phyloP scores from a whole-genome alignment of 148 eudicot genomes.

The Vaccinium myrtillus region DNA sequence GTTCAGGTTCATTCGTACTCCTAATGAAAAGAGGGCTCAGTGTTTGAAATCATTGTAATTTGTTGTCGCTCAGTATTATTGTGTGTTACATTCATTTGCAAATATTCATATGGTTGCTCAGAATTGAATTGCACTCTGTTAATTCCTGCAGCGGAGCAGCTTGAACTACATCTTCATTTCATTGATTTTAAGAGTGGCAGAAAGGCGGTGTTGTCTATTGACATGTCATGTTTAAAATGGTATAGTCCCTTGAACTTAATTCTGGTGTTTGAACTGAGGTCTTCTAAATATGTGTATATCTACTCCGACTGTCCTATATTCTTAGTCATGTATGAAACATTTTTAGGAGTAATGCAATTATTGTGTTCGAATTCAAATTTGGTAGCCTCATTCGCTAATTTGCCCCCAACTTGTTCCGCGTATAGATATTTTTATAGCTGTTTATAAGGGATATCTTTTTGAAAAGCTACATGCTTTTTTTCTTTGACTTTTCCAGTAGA shows the following conservation, averaged over 20 bases:
- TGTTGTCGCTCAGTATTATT: not conserved
- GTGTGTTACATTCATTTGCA: not conserved
- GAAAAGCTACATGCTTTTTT: not conserved
- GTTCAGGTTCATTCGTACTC: not conserved
- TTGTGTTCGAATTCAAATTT: not conserved
- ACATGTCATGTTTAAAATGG: slow-evolving; percentile 73
- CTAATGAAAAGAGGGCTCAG: not conserved
- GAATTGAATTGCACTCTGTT: not conserved
- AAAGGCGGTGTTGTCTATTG: slow-evolving; percentile 52
- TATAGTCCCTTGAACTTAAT: slow-evolving; percentile 24
- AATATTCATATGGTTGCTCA: not conserved
- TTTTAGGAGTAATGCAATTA: not conserved
- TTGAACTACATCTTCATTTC: slow-evolving; percentile 64
- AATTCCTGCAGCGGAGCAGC: slow-evolving; percentile 61
- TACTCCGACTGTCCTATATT: not conserved
- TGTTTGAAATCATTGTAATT: not conserved
- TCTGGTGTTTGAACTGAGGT: not conserved
- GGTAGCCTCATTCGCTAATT: not conserved
- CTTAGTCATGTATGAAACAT: not conserved
- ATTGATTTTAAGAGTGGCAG: slow-evolving; percentile 46
- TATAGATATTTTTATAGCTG: not conserved
- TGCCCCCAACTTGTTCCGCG: not conserved
- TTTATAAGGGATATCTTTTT: not conserved
- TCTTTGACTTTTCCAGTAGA: not conserved
- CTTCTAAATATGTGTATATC: not conserved